Conservation (phyloP, 306 rosid species). For the Canavalia ensiformis region DNA sequence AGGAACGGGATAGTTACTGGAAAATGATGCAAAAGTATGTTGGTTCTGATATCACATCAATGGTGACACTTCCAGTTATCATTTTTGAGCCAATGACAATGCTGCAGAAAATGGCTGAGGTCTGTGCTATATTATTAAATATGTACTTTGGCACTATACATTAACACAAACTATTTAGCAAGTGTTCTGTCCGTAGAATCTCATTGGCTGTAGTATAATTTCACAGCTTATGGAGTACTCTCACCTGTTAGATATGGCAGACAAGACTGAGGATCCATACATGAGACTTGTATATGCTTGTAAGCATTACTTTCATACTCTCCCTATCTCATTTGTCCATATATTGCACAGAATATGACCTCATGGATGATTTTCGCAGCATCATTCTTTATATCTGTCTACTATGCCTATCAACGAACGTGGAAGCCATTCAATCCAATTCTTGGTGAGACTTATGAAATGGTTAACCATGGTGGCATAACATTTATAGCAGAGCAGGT, state of each 20-base stretch:
- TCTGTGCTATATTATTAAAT: conserved; percentile 48
- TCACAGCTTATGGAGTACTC: conserved; percentile 94
- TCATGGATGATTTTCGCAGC: conserved; percentile 68
- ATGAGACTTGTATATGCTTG: conserved; percentile 89
- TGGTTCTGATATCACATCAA: conserved; percentile 90
- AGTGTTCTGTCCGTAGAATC: conserved; percentile 32
- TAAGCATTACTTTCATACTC: conserved; percentile 50
- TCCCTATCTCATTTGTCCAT: conserved; percentile 6
- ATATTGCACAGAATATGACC: conserved; percentile 37
- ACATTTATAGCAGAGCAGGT: conserved; percentile 95
- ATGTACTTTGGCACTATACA: conserved; percentile 11
- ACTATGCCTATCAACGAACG: conserved; percentile 87
- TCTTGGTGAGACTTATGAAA: conserved; percentile 98
- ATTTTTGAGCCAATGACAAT: conserved; percentile 98
- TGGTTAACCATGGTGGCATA: conserved; percentile 80
- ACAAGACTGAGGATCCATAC: conserved; percentile 93
- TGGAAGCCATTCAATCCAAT: conserved; percentile 99
- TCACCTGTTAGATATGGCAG: conserved; percentile 84
- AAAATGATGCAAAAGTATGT: conserved; percentile 94
- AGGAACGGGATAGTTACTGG: conserved; percentile 98
- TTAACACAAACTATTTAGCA: conserved; percentile 31
- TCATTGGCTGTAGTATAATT: conserved; percentile 21
- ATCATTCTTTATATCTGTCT: conserved; percentile 91
- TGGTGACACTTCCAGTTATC: conserved; percentile 96
- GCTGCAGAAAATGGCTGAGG: conserved; percentile 98